Percentiles rank a stretch among this genome's conserved stretches.
phyloP scores from a whole-genome alignment of 1,284 basidiomycete genomes.

The Rhodotorula sp. region DNA sequence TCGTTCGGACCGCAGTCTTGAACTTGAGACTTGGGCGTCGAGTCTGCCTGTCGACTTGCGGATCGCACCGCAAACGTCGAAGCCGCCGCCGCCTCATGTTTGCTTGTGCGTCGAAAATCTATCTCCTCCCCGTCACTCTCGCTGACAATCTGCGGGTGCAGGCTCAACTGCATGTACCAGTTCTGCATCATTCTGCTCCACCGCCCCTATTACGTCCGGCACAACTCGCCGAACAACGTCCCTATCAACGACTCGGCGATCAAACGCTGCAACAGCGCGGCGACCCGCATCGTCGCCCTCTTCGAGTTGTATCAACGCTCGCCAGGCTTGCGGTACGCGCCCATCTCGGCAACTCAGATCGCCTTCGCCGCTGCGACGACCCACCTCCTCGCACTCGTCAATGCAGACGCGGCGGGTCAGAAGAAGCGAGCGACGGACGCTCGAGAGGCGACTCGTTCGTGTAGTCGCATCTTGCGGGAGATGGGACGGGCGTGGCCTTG shows the following conservation, averaged over 20 bases:
- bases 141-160: not conserved
- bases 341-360: constrained; percentile 63
- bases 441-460: constrained; percentile 1
- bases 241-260: constrained; percentile 24
- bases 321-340: constrained; percentile 62
- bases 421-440: constrained; percentile 5
- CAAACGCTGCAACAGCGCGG: constrained; percentile 61
- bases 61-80: constrained; percentile 14
- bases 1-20: not conserved
- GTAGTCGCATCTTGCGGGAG: constrained; percentile 10
- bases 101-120: constrained; percentile 1
- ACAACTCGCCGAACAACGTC: not conserved
- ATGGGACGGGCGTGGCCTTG: constrained; percentile 17
- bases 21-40: constrained; percentile 21
- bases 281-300: constrained; percentile 62
- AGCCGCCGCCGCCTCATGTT: constrained; percentile 57
- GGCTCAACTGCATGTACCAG: constrained; percentile 59
- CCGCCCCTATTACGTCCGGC: constrained; percentile 58
- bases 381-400: constrained; percentile 58
- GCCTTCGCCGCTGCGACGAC: constrained; percentile 66
- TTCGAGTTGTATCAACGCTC: constrained; percentile 51
- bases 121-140: too few relatives aligned
- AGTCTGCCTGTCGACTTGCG: constrained; percentile 1
- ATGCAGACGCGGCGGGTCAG: constrained; percentile 2
- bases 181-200: constrained; percentile 66